Base-by-base conservation (phyloP, 129 eudicot species). In the Ambrosia trifida region DNA sequence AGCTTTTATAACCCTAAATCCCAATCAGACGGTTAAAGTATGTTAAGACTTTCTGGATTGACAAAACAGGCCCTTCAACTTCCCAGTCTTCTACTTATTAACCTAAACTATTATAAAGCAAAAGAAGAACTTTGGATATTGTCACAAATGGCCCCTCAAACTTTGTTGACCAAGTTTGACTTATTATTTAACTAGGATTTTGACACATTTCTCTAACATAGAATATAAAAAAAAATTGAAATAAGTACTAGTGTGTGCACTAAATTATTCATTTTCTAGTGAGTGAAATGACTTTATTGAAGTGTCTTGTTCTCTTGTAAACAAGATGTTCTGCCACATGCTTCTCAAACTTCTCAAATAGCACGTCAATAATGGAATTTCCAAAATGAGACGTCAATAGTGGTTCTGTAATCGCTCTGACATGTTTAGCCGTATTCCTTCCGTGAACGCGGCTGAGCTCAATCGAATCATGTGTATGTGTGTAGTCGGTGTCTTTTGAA, bases 311-410 rank as follows among this genome's bases (percentile, higher is more conserved):
- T 50, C 60, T 57, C 24, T 76, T 57, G 4, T 8, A 30, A 11
- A 44, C 36, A 0, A 76, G 75, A 76, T 71, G 60, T 47, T 72
- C 40, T 0, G 66, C 75, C 12, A 78, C 64, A 24, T 52, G 68
- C 43, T 53, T 47, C 11, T 47, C 45, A 18, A 52, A 74, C 35
- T 38, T 74, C 28, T 28, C 14, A 59, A 83, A 83, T 41, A 83
- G 5, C 24, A 38, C 54, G 6, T 74, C 78, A 30, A 59, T 56
- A 9, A 83, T 36, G 32, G 53, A 65, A 41, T 30, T 52, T 20
- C 80, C 88, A 10, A 80, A 84, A 76, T 84, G 88, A 59, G 68
- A 57, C 5, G 45, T 68, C 46, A 84, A 64, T 11, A 80, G 18
- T 0, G 80, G 75, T 32, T 80, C 80, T 2, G 4, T 3, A n/a